Evolutionary conservation across 345 rosid species (phyloP).

Genomic region (Heritiera littoralis): DNA sequence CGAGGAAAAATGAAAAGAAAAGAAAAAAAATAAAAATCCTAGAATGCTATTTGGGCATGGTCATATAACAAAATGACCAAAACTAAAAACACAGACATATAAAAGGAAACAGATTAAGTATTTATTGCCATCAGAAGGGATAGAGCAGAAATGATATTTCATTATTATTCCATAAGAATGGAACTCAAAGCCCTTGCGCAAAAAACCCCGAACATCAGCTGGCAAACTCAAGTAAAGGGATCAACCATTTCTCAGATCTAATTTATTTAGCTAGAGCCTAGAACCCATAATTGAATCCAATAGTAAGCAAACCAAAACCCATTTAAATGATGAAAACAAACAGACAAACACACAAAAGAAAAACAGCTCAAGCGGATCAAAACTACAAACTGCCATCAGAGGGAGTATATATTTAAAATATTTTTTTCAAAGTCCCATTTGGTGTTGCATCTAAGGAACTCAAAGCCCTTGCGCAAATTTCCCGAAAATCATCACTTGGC

Average conservation of each 20-base stretch:
- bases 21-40: not conserved
- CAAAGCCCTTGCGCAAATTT: conserved; percentile 44
- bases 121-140: conserved; percentile 26
- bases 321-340: not conserved
- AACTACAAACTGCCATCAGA: conserved; percentile 19
- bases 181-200: conserved; percentile 36
- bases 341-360: not conserved
- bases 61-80: not conserved
- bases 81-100: not conserved
- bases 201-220: conserved; percentile 31
- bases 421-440: conserved; percentile 27
- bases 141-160: not conserved
- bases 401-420: not conserved
- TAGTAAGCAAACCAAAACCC: not conserved
- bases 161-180: conserved; percentile 25
- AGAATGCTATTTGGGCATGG: not conserved
- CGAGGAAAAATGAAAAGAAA: not conserved
- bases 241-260: not conserved
- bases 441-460: conserved; percentile 16
- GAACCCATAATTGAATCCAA: not conserved
- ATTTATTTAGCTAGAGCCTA: not conserved
- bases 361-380: not conserved
- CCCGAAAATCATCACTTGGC: conserved; percentile 30
- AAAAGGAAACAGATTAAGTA: not conserved
- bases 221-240: conserved; percentile 11